A percentile compares a stretch with the other conserved stretches of the same genome.
Evolutionary conservation across 129 eudicot genomes (phyloP).

Genomic region (Apium graveolens): DNA sequence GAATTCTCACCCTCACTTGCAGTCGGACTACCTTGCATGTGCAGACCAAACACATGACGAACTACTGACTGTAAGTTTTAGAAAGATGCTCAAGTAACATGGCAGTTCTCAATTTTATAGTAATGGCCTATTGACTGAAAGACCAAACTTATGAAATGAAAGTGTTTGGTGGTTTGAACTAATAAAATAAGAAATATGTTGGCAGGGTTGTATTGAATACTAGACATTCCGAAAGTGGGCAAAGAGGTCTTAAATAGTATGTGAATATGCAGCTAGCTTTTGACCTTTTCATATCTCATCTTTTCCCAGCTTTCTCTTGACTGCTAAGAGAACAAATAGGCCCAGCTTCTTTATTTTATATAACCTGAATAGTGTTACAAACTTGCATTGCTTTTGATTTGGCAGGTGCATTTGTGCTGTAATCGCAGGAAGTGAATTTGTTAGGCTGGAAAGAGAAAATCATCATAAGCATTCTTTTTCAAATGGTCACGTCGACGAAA

Average conservation of each 20-base stretch:
- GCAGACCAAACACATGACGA: background rate
- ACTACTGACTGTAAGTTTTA: background rate
- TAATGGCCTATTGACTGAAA: background rate
- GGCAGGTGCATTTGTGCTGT: constrained; percentile 89
- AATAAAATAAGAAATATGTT: background rate
- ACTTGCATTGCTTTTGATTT: constrained; percentile 1
- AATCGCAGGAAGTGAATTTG: constrained; percentile 87
- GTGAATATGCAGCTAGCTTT: background rate
- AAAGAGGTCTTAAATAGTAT: background rate
- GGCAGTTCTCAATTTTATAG: background rate
- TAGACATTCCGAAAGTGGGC: background rate
- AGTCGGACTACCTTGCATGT: background rate
- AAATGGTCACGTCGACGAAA: constrained; percentile 59
- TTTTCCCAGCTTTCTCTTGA: constrained; percentile 1
- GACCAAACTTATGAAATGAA: background rate
- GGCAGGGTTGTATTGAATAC: background rate
- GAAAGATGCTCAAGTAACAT: background rate
- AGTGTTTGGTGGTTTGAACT: background rate
- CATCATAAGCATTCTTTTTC: constrained; percentile 43
- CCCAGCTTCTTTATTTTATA: background rate
- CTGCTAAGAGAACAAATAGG: background rate
- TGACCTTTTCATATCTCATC: background rate
- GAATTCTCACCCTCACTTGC: no score
- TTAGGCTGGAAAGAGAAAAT: constrained; percentile 75
- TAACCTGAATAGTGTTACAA: background rate